Evolutionary conservation across 2,329 filamentous ascomycete genomes (phyloP).

Genomic region (Leptographium galeiforme): DNA sequence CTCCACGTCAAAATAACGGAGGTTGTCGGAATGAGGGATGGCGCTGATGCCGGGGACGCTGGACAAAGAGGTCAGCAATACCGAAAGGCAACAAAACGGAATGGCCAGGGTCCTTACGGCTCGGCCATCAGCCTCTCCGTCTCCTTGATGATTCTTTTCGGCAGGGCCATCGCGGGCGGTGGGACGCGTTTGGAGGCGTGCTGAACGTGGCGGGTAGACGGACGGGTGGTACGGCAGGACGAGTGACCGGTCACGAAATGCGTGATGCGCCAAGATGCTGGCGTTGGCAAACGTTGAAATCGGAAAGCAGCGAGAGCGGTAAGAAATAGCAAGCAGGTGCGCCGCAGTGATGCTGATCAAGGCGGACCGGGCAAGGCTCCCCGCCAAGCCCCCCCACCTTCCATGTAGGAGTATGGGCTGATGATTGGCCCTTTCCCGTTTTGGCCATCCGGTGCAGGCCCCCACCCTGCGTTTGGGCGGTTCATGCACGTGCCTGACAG

Average conservation of each 20-base stretch:
- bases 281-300: no score
- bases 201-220: neutral
- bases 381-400: conserved; percentile 1
- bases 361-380: conserved; percentile 1
- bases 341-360: neutral
- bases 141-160: conserved; percentile 97
- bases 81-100: conserved; percentile 1
- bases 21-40: conserved; percentile 89
- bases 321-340: neutral
- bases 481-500: no score
- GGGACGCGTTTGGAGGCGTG: neutral
- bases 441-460: neutral
- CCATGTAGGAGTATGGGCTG: neutral
- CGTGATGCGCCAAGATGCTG: no score
- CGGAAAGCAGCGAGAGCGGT: neutral
- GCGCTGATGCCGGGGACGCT: conserved; percentile 95
- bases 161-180: conserved; percentile 51
- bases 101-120: conserved; percentile 50
- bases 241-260: neutral
- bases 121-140: conserved; percentile 94
- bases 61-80: conserved; percentile 1
- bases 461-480: neutral
- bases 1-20: conserved; percentile 95
- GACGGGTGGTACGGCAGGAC: neutral
- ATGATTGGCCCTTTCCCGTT: neutral